Conservation (phyloP, 106 monocot genomes). For the Dendrobium chrysotoxum region DNA sequence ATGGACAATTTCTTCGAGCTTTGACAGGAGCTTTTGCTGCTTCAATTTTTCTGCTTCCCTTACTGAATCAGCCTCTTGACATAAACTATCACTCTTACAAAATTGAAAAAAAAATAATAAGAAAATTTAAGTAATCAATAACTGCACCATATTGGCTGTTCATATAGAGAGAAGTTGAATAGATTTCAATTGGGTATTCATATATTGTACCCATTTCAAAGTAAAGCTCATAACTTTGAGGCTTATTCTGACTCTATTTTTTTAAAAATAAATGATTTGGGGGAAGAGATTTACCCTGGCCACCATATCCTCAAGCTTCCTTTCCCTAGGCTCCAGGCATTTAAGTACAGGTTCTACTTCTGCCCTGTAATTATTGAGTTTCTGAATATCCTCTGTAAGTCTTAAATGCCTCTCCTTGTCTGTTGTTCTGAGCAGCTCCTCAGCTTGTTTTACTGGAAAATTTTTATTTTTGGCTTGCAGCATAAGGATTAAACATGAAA, state of each 20-base stretch:
- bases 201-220: too few relatives aligned
- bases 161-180: too few relatives aligned
- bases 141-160: too few relatives aligned
- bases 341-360: slow-evolving; percentile 41
- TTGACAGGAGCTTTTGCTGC: slow-evolving; percentile 32
- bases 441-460: slow-evolving; percentile 44
- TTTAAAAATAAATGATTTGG: too few relatives aligned
- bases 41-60: slow-evolving; percentile 29
- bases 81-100: slow-evolving; percentile 29
- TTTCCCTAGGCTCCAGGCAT: slow-evolving; percentile 45
- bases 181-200: too few relatives aligned
- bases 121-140: too few relatives aligned
- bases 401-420: slow-evolving; percentile 47
- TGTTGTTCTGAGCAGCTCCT: slow-evolving; percentile 37
- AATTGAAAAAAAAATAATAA: not conserved
- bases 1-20: slow-evolving; percentile 32
- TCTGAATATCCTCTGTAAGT: slow-evolving; percentile 36
- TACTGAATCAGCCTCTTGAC: slow-evolving; percentile 24
- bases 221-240: too few relatives aligned
- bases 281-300: slow-evolving; percentile 35
- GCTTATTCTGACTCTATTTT: too few relatives aligned
- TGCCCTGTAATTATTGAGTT: slow-evolving; percentile 25
- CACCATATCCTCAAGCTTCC: slow-evolving; percentile 44
- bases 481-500: not conserved
- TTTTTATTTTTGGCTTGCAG: not conserved